phyloP scores from a whole-genome alignment of 306 rosid genomes.

The Abrus precatorius region DNA sequence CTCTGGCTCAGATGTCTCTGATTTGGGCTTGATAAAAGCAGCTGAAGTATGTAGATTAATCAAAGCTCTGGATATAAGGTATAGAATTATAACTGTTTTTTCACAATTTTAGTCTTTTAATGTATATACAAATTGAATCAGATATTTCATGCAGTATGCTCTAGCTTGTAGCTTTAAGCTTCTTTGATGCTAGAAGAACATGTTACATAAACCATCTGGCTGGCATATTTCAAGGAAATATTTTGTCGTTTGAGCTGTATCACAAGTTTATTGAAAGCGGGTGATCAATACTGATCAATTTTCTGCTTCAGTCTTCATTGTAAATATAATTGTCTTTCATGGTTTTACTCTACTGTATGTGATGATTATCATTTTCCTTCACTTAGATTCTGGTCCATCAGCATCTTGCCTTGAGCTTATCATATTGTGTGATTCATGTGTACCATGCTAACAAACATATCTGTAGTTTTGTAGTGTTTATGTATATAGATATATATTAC shows the following conservation, averaged over 20 bases:
- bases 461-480: constrained; percentile 35
- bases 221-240: background rate
- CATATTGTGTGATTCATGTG: constrained; percentile 16
- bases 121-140: background rate
- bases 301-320: constrained; percentile 29
- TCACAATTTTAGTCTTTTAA: constrained; percentile 8
- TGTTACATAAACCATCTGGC: constrained; percentile 2
- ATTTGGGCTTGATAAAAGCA: constrained; percentile 73
- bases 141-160: constrained; percentile 14
- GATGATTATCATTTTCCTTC: constrained; percentile 27
- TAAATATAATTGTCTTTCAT: constrained; percentile 25
- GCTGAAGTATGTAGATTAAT: constrained; percentile 70
- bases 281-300: constrained; percentile 12
- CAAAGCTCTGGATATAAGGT: constrained; percentile 91
- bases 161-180: constrained; percentile 26
- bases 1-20: constrained; percentile 89
- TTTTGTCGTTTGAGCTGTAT: background rate
- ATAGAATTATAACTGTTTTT: background rate
- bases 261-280: background rate
- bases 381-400: constrained; percentile 7
- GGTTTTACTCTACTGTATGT: constrained; percentile 33
- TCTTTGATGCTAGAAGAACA: constrained; percentile 23
- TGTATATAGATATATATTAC: constrained; percentile 13
- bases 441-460: constrained; percentile 29
- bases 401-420: background rate